Conservation (phyloP, 2,329 filamentous ascomycete genomes). For the Botrytis deweyae region DNA sequence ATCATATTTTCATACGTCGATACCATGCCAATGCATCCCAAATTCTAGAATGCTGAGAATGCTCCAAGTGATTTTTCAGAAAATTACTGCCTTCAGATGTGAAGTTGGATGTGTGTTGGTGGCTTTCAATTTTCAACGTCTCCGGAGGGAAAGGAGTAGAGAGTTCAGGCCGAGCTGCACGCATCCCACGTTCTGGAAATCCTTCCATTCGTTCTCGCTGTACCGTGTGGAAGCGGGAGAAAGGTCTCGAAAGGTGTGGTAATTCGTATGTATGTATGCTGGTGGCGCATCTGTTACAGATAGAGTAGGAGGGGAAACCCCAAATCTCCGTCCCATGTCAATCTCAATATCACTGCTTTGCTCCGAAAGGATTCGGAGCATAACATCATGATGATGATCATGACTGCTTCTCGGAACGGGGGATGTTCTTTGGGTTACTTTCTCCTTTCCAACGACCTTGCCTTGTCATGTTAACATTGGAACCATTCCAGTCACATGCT, state of each 20-base stretch:
- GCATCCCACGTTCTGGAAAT: neutral
- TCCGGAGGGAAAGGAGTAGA: neutral
- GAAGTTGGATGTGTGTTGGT: neutral
- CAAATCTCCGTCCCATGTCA: neutral
- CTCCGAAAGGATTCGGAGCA: neutral
- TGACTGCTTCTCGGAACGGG: neutral
- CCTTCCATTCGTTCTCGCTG: neutral
- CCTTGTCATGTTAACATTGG: neutral
- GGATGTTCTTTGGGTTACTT: neutral
- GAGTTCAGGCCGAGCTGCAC: neutral
- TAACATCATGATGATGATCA: neutral
- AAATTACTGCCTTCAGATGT: neutral
- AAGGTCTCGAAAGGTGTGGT: neutral
- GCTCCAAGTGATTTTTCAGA: neutral
- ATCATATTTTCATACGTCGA: neutral
- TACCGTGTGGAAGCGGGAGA: neutral
- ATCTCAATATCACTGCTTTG: neutral
- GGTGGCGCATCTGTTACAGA: neutral
- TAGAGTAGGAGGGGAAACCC: neutral
- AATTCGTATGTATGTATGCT: neutral
- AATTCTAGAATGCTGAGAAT: neutral
- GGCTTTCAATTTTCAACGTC: neutral
- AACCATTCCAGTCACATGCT: neutral
- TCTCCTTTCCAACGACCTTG: neutral
- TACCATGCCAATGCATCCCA: neutral